A percentile compares a stretch with the other conserved stretches of the same genome.
Evolutionary conservation across 75 land plant species (phyloP).

Genomic region (Gnetum montanum): DNA sequence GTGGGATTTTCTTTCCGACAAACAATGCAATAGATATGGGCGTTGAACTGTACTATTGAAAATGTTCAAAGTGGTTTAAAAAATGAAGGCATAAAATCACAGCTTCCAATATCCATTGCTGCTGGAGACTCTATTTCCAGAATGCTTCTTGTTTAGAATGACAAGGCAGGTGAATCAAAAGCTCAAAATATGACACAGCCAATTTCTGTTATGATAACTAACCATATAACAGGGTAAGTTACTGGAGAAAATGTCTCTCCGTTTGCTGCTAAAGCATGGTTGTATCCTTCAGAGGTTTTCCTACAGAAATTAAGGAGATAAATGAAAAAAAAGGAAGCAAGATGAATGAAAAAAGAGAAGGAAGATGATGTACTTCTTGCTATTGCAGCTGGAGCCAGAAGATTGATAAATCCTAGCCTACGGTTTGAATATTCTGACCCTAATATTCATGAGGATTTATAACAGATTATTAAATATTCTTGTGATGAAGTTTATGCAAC

Average conservation of each 20-base stretch:
- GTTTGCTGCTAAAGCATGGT: no score
- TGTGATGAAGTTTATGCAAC: slow-evolving; percentile 62
- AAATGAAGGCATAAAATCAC: slow-evolving; percentile 20
- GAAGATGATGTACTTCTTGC: slow-evolving; percentile 65
- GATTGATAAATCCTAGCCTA: slow-evolving; percentile 53
- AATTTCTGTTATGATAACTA: slow-evolving; percentile 10
- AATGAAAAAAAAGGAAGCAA: no score
- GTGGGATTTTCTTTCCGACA: no score
- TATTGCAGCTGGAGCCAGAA: slow-evolving; percentile 59
- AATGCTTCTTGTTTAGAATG: slow-evolving; percentile 11
- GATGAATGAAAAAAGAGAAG: slow-evolving; percentile 48
- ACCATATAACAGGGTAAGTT: slow-evolving; percentile 16
- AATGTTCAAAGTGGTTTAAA: slow-evolving; percentile 12
- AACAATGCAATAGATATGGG: no score
- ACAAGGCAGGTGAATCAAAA: slow-evolving; percentile 13
- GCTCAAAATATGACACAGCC: slow-evolving; percentile 17
- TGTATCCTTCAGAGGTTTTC: no score
- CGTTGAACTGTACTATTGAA: no score
- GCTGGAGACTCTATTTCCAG: slow-evolving; percentile 16
- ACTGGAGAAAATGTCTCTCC: no score
- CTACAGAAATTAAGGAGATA: slow-evolving; percentile 85
- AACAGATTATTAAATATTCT: slow-evolving; percentile 68
- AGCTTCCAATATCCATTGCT: slow-evolving; percentile 5
- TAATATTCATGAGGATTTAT: slow-evolving; percentile 74
- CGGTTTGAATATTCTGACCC: slow-evolving; percentile 58